Percentiles rank a stretch among this genome's conserved stretches.
phyloP scores from a whole-genome alignment of 495 filamentous ascomycete species.

The Podospora fimiseda region DNA sequence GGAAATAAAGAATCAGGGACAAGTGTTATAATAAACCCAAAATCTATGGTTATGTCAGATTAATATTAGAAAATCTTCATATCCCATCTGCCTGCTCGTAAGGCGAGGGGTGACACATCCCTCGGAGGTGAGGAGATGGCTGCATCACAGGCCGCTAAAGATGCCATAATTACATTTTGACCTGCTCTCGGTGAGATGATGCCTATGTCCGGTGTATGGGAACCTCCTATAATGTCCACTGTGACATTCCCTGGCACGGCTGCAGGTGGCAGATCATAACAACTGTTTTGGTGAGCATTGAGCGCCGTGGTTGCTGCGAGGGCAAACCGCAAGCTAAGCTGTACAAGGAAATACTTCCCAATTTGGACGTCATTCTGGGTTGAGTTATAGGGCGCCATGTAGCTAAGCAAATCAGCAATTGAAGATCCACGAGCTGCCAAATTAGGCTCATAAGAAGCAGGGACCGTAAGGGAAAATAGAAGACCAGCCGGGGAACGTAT shows the following conservation, averaged over 20 bases:
- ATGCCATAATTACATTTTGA: background rate
- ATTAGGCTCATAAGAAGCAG: background rate
- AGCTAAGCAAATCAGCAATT: constrained; percentile 1
- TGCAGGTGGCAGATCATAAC: background rate
- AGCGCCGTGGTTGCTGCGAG: background rate
- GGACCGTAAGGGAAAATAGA: background rate
- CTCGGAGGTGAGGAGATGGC: background rate
- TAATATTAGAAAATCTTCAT: background rate
- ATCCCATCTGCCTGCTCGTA: background rate
- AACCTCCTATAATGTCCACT: background rate
- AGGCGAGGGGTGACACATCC: background rate
- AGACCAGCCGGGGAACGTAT: background rate
- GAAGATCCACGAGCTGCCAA: background rate
- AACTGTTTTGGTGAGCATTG: background rate
- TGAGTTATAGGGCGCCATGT: background rate
- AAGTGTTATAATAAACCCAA: no score
- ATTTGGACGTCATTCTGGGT: background rate
- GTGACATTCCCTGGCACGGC: background rate
- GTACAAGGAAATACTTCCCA: constrained; percentile 12
- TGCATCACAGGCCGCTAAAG: background rate
- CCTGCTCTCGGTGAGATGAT: background rate
- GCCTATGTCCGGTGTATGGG: background rate
- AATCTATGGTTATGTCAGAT: background rate
- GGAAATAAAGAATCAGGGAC: no score
- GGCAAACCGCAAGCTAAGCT: background rate